Conservation (phyloP, 345 rosid species). For the Erysimum cheiranthoides region DNA sequence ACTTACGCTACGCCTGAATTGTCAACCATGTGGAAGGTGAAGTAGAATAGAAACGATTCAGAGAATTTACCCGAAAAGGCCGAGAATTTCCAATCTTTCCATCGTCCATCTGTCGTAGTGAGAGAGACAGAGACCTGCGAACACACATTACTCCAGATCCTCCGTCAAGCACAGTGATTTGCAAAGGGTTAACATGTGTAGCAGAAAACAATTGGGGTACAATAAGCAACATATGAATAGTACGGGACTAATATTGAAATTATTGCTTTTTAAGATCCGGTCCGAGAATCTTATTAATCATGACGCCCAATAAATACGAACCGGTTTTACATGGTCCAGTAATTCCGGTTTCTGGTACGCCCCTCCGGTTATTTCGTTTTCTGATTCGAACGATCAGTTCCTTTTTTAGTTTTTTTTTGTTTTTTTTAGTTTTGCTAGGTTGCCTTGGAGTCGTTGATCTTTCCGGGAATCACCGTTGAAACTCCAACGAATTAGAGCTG, state of each 20-base stretch:
- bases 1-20: background rate
- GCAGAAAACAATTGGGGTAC: background rate
- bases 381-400: background rate
- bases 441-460: background rate
- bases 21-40: background rate
- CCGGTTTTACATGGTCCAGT: background rate
- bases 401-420: too few species aligned
- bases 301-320: background rate
- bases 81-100: background rate
- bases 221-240: background rate
- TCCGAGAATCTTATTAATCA: too few species aligned
- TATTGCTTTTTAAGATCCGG: background rate
- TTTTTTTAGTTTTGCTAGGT: background rate
- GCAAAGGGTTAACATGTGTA: background rate
- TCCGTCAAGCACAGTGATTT: slow-evolving; percentile 27
- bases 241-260: background rate
- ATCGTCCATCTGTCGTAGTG: background rate
- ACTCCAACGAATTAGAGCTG: slow-evolving; percentile 36
- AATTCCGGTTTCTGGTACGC: background rate
- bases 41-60: background rate
- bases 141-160: slow-evolving; percentile 48
- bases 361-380: background rate
- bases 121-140: background rate
- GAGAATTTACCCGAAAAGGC: background rate
- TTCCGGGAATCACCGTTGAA: slow-evolving; percentile 21